These are phyloP conservation scores for Malus sylvestris DNA, from an alignment of 306 rosid genomes.

Conservation along the genomic window DNA sequence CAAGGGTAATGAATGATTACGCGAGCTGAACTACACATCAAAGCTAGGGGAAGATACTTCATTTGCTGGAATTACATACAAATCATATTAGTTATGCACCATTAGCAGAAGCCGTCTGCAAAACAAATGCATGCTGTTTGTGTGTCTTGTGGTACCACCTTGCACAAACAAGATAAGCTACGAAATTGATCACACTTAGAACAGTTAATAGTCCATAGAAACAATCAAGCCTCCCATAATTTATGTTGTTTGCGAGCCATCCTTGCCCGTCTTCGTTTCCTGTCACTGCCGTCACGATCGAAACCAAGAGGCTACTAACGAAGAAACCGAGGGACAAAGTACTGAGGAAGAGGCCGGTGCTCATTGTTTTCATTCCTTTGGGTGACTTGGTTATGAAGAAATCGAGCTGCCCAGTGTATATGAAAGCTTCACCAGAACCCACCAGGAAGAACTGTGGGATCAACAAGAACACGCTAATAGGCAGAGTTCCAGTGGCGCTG, in stretches of 20 bases:
- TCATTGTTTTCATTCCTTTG: constrained; percentile 92
- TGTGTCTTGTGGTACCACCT: constrained; percentile 47
- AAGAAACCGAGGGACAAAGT: constrained; percentile 84
- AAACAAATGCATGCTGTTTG: constrained; percentile 27
- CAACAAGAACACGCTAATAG: constrained; percentile 63
- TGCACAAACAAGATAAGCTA: constrained; percentile 50
- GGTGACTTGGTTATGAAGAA: constrained; percentile 93
- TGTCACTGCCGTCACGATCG: constrained; percentile 52
- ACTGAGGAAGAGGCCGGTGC: constrained; percentile 88
- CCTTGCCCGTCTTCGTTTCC: constrained; percentile 50
- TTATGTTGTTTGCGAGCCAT: constrained; percentile 76
- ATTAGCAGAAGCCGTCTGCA: constrained; percentile 35
- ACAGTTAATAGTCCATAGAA: constrained; percentile 68
- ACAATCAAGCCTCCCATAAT: constrained; percentile 70
- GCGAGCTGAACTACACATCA: no score
- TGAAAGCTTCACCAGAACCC: constrained; percentile 94
- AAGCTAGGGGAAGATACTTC: no score
- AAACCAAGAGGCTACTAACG: constrained; percentile 73
- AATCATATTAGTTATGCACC: constrained; percentile 1
- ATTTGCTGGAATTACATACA: no score
- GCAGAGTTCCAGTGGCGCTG: constrained; percentile 31
- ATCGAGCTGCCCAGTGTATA: constrained; percentile 93
- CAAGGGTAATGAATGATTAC: no score
- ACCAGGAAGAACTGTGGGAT: constrained; percentile 86
- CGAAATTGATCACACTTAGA: constrained; percentile 50